These are phyloP conservation scores for Hondaea fermentalgiana DNA, from an alignment of 108 stramenopile species.

Conservation along the genomic window DNA sequence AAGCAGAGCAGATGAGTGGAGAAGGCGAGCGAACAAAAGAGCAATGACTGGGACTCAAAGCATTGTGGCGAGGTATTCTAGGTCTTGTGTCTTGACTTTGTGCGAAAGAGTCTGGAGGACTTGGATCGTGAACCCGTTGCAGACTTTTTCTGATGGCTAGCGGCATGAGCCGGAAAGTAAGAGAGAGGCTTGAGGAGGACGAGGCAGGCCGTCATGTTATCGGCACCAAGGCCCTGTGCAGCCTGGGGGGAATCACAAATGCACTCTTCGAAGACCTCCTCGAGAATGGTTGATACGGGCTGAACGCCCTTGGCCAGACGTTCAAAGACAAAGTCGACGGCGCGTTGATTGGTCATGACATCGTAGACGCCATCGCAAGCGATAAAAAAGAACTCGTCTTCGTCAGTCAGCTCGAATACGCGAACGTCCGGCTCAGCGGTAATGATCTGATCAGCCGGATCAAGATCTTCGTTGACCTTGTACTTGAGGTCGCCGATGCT, in stretches of 20 bases:
- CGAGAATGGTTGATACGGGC: not conserved
- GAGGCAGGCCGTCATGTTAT: not conserved
- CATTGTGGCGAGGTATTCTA: not conserved
- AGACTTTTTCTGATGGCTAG: not conserved
- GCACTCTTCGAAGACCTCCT: constrained; percentile 15
- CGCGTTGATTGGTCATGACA: not conserved
- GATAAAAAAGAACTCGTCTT: not conserved
- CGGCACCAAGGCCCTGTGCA: not conserved
- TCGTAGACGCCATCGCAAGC: constrained; percentile 17
- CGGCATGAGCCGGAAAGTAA: not conserved
- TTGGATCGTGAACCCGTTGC: not conserved
- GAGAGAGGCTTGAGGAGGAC: constrained; percentile 2
- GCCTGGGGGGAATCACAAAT: not conserved
- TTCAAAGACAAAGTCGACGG: not conserved
- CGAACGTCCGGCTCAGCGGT: constrained; percentile 45
- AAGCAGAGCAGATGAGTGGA: too few relatives aligned
- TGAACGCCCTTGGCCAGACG: not conserved
- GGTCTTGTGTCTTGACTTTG: not conserved
- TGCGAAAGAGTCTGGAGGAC: not conserved
- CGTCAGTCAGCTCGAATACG: constrained; percentile 11
- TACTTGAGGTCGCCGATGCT: constrained; percentile 77
- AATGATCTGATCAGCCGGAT: constrained; percentile 42
- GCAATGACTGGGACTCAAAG: too few relatives aligned
- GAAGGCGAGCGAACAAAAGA: too few relatives aligned
- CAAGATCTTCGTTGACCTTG: constrained; percentile 22